Base-by-base conservation (phyloP, 2,329 filamentous ascomycete genomes). In the Aspergillus intermedius region DNA sequence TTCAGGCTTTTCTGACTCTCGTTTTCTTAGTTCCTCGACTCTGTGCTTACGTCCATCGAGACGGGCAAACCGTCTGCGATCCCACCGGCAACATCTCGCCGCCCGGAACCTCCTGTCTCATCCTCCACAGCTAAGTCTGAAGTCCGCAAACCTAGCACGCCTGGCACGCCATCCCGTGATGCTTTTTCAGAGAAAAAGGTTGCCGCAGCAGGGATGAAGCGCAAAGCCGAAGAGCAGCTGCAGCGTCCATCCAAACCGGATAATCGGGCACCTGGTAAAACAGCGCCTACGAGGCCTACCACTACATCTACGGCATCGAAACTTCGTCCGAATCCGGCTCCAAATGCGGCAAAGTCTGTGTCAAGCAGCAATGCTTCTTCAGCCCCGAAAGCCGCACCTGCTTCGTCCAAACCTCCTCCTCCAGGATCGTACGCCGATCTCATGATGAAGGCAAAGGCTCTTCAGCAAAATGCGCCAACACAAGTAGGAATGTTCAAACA, bases 361-460 rank as follows among this genome's bases (percentile, higher is more conserved):
- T 44, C 52, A 4, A 57, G 53, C 23, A 61, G 48, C 46, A 52
- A 45, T 42, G 43, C 55, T 19, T 41, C 59, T 21, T 46, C 54
- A 32, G 19, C 55, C 17, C 48, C 53, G 23, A 62, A 59, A 34
- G 39, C 53, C 12, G 47, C 57, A 8, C 50, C 56, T 15, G 49
- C 53, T 15, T 63, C 62, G 9, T 62, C 65, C 21, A 74, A 73
- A 47, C 66, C 76, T 4, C 76, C 77, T 5, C 78, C 78, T 50
- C 78, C 77, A 57, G 78, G 79, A 23, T 80, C 77, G 1, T 85
- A 77, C 62, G 76, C 79, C 40, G 80, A 80, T 44, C 72, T 83
- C 40, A 74, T 84, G 65, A 73, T 74, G 49, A 74, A 76, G 56
- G 82, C 81, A 41, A 78, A 82, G 60, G 77, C 76, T 44, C 72